Percentiles rank a stretch among this genome's conserved stretches.
Evolutionary conservation across 768 basidiomycete genomes (phyloP).

Genomic region (Lactarius vividus): DNA sequence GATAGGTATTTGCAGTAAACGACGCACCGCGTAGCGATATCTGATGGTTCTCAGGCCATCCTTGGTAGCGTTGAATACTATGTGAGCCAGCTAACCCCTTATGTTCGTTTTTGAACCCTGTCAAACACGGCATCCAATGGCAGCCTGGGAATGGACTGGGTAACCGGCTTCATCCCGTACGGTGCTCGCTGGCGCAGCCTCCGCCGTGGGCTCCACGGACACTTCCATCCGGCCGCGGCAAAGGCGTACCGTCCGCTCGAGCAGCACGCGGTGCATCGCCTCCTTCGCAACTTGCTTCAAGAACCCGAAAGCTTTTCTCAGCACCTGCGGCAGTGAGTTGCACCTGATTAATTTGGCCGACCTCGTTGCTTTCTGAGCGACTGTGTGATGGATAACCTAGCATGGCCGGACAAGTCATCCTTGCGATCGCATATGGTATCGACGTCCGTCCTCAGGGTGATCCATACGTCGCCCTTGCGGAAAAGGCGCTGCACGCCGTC

Average conservation of each 20-base stretch:
- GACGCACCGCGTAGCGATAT: neutral
- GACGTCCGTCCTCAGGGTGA: constrained; percentile 21
- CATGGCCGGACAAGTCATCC: constrained; percentile 8
- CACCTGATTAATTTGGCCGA: neutral
- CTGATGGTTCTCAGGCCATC: neutral
- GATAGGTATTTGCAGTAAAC: constrained; percentile 1
- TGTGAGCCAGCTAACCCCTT: neutral
- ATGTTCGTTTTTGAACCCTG: neutral
- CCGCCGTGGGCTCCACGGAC: neutral
- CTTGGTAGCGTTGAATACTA: constrained; percentile 1
- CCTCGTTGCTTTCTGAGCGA: neutral
- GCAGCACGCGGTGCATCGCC: neutral
- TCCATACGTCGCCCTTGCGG: constrained; percentile 19
- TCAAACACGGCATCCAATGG: neutral
- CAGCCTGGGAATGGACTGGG: constrained; percentile 30
- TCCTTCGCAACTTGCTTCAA: constrained; percentile 6
- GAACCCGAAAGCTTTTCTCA: constrained; percentile 3
- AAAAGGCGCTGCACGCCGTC: constrained; percentile 19
- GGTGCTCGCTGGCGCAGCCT: constrained; percentile 3
- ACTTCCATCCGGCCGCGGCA: constrained; percentile 4
- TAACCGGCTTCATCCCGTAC: neutral
- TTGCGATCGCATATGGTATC: constrained; percentile 26
- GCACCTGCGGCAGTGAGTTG: constrained; percentile 7
- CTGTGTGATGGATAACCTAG: neutral
- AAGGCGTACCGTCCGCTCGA: neutral